Percentiles rank a stretch among this genome's conserved stretches.
phyloP scores from a whole-genome alignment of 805 yeast genomes.

The Schwanniomyces pseudopolymorphus region DNA sequence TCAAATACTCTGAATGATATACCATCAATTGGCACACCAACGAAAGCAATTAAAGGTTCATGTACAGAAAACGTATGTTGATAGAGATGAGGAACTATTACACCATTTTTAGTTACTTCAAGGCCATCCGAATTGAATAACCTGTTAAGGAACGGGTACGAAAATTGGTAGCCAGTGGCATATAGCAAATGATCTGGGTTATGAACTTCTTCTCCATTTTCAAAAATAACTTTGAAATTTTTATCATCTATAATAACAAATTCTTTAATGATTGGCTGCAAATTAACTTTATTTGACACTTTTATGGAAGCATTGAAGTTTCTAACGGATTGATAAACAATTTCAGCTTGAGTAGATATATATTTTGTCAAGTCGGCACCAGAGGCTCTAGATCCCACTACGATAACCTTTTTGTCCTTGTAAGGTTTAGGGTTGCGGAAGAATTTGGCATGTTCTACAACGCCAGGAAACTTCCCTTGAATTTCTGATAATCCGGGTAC shows the following conservation, averaged over 20 bases:
- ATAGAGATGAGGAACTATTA: conserved; percentile 45
- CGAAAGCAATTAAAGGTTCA: conserved; percentile 65
- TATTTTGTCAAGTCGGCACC: conserved; percentile 30
- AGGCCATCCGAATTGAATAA: conserved; percentile 33
- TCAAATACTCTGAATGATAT: conserved; percentile 62
- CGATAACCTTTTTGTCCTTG: conserved; percentile 30
- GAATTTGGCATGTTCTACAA: conserved; percentile 47
- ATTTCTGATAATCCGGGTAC: conserved; percentile 41
- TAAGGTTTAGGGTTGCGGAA: conserved; percentile 31
- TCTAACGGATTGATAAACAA: conserved; percentile 32
- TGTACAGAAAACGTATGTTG: conserved; percentile 56
- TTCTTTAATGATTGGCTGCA: conserved; percentile 26
- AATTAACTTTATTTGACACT: conserved; percentile 12
- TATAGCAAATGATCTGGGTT: conserved; percentile 60
- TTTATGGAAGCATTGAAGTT: background rate
- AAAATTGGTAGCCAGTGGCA: conserved; percentile 74
- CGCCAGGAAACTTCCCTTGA: conserved; percentile 22
- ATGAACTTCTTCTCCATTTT: conserved; percentile 45
- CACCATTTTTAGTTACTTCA: conserved; percentile 33
- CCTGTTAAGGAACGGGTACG: conserved; percentile 55
- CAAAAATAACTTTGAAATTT: conserved; percentile 40
- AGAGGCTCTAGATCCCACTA: conserved; percentile 21
- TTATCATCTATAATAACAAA: conserved; percentile 24
- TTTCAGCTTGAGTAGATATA: conserved; percentile 18
- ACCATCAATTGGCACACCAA: conserved; percentile 61